Percentiles rank a stretch among this genome's conserved stretches.
Evolutionary conservation across 495 filamentous ascomycete genomes (phyloP).

Genomic region (Podospora australis): DNA sequence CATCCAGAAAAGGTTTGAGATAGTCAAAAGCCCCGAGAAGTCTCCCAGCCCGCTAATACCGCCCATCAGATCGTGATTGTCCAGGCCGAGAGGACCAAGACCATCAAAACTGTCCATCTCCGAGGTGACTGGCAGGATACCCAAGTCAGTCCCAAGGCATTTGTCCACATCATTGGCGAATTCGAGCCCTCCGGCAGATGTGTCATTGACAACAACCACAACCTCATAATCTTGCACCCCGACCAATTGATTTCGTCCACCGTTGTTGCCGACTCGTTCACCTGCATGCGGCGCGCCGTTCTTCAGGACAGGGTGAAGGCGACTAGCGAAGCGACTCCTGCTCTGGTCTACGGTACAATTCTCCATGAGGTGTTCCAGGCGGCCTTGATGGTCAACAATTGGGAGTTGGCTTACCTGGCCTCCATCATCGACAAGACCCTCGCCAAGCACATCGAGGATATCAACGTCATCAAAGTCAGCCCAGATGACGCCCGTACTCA

Average conservation of each 20-base stretch:
- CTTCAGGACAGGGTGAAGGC: constrained; percentile 91
- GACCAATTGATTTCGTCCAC: constrained; percentile 94
- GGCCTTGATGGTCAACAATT: constrained; percentile 75
- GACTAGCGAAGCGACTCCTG: constrained; percentile 64
- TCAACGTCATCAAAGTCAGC: constrained; percentile 76
- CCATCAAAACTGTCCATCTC: constrained; percentile 62
- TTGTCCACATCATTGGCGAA: constrained; percentile 78
- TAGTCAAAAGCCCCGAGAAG: too few relatives aligned
- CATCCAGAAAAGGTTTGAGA: constrained; percentile 63
- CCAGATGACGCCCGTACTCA: constrained; percentile 65
- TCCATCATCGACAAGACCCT: constrained; percentile 58
- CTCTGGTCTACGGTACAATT: constrained; percentile 82
- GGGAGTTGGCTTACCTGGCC: constrained; percentile 62
- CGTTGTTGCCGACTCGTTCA: constrained; percentile 87
- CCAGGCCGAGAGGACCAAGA: constrained; percentile 62
- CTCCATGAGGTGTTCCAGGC: constrained; percentile 93
- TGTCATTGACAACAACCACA: constrained; percentile 65
- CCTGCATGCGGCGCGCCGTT: constrained; percentile 80
- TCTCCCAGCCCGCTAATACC: constrained; percentile 1
- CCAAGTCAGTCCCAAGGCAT: constrained; percentile 62
- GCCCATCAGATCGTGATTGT: constrained; percentile 61
- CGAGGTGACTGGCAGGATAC: constrained; percentile 81
- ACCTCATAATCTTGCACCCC: constrained; percentile 89
- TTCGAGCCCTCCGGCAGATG: constrained; percentile 63
- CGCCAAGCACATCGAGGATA: constrained; percentile 68